These are phyloP conservation scores for Acidomyces sp. DNA, from an alignment of 495 filamentous ascomycete species.

Conservation along the genomic window DNA sequence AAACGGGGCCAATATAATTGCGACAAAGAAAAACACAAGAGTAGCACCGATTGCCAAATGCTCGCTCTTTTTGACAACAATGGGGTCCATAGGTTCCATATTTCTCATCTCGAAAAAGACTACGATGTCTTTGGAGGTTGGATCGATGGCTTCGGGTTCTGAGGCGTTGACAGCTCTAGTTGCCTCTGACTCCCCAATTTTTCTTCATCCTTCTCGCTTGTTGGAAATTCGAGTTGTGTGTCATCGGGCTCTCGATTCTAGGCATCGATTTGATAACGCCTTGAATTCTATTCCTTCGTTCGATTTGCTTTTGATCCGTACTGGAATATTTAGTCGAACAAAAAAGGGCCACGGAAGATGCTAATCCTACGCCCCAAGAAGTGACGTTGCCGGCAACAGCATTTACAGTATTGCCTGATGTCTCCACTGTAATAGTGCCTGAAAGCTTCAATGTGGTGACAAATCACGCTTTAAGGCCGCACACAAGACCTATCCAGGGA, in stretches of 20 bases:
- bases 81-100: slow-evolving; percentile 32
- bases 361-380: slow-evolving; percentile 27
- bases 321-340: slow-evolving; percentile 26
- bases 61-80: slow-evolving; percentile 23
- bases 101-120: slow-evolving; percentile 30
- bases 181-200: neutral
- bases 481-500: slow-evolving; percentile 27
- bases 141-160: slow-evolving; percentile 9
- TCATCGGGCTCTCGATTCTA: neutral
- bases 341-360: slow-evolving; percentile 25
- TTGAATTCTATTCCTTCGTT: slow-evolving; percentile 25
- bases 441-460: slow-evolving; percentile 27
- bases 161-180: neutral
- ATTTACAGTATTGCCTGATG: slow-evolving; percentile 30
- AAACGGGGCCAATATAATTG: slow-evolving; percentile 32
- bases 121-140: slow-evolving; percentile 29
- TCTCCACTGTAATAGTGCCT: slow-evolving; percentile 26
- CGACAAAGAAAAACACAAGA: slow-evolving; percentile 25
- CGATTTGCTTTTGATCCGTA: slow-evolving; percentile 20
- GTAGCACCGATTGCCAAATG: slow-evolving; percentile 25
- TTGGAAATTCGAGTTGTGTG: slow-evolving; percentile 1
- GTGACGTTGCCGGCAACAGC: slow-evolving; percentile 32
- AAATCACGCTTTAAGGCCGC: slow-evolving; percentile 29
- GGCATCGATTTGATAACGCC: no score
- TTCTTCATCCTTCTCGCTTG: no score